These are phyloP conservation scores for Corymbia citriodora DNA, from an alignment of 441 rosid genomes.

Conservation along the genomic window DNA sequence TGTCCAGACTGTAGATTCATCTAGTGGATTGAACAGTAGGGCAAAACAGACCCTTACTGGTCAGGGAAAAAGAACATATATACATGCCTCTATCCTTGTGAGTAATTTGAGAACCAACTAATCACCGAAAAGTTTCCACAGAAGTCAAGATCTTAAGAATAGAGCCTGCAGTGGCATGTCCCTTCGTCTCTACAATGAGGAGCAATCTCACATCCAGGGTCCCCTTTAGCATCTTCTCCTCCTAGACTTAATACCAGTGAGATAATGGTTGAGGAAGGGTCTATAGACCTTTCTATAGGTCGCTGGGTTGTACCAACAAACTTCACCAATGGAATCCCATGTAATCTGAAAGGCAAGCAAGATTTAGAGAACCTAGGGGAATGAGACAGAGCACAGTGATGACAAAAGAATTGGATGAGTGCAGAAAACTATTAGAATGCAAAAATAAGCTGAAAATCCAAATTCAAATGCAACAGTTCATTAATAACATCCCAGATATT, in stretches of 20 bases:
- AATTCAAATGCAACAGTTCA: neutral
- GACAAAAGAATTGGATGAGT: neutral
- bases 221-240: too few species aligned
- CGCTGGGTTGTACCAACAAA: neutral
- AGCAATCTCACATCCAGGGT: too few species aligned
- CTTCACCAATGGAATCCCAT: neutral
- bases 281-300: too few species aligned
- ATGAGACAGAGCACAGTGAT: neutral
- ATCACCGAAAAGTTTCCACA: neutral
- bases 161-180: too few species aligned
- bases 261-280: neutral
- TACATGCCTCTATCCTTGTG: too few species aligned
- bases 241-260: too few species aligned
- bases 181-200: too few species aligned
- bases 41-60: too few species aligned
- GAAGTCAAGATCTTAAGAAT: neutral
- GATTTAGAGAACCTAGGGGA: neutral
- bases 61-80: too few species aligned
- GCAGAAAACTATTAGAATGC: neutral
- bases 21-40: too few species aligned
- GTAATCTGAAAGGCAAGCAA: neutral
- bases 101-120: too few species aligned
- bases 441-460: neutral
- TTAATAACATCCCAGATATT: neutral
- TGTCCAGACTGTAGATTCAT: too few species aligned